phyloP scores from a whole-genome alignment of 164 flowering plant genomes.

The Macadamia tetraphylla region DNA sequence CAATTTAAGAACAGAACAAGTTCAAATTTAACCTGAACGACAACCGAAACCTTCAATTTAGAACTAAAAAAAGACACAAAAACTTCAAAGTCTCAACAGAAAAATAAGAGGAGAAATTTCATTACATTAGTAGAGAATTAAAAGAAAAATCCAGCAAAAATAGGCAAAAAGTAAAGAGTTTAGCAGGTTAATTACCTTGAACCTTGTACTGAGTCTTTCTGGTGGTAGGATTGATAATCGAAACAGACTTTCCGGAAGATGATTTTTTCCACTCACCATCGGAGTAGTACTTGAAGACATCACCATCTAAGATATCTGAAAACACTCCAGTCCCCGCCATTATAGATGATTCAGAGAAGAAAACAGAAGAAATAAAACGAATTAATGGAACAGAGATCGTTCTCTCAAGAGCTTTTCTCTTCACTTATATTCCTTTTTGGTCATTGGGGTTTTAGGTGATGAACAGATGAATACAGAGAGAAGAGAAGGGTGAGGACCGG shows the following conservation, averaged over 20 bases:
- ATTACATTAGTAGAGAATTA: no score
- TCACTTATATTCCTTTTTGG: no score
- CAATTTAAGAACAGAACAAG: not conserved
- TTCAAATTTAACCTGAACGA: not conserved
- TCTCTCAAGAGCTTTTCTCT: not conserved
- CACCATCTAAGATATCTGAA: constrained; percentile 81
- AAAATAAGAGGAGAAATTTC: not conserved
- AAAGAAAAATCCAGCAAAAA: no score
- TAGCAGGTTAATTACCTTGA: constrained; percentile 53
- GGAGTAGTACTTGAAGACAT: constrained; percentile 79
- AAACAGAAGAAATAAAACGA: not conserved
- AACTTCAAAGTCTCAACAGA: not conserved
- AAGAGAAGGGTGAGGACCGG: not conserved
- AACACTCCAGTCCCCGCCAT: constrained; percentile 80
- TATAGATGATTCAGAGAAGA: not conserved
- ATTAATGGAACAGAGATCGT: not conserved
- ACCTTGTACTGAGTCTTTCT: constrained; percentile 87
- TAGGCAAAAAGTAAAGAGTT: no score
- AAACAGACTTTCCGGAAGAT: constrained; percentile 73
- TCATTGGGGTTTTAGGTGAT: no score
- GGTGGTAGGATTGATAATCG: constrained; percentile 88
- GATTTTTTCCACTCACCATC: constrained; percentile 92
- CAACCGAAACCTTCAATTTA: not conserved
- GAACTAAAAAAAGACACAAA: not conserved
- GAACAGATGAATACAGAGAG: no score